Conservation (phyloP, 139 green algal species). For the Asterochloris sp. region DNA sequence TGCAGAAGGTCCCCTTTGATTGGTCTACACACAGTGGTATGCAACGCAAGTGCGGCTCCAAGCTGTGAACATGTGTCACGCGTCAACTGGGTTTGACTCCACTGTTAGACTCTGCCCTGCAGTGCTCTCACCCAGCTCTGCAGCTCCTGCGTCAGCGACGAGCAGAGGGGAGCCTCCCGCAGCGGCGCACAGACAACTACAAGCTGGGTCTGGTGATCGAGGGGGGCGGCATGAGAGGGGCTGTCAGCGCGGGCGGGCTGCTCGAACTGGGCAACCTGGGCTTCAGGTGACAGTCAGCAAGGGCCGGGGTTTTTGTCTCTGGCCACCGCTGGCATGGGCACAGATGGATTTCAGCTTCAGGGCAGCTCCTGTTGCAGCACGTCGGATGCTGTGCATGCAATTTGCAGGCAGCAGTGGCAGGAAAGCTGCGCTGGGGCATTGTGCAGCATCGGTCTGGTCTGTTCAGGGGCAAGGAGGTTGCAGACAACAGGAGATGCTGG, state of each 20-base stretch:
- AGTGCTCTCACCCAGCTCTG: conserved; percentile 8
- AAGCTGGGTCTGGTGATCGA: conserved; percentile 86
- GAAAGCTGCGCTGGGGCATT: too few relatives aligned
- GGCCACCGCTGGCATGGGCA: background rate
- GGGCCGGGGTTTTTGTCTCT: background rate
- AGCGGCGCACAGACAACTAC: conserved; percentile 45
- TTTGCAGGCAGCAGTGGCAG: background rate
- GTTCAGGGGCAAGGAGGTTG: too few relatives aligned
- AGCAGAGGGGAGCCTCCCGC: conserved; percentile 38
- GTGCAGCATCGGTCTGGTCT: too few relatives aligned
- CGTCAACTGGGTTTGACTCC: too few relatives aligned
- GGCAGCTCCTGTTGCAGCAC: background rate
- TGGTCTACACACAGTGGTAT: too few relatives aligned
- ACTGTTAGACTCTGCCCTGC: background rate
- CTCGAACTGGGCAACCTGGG: conserved; percentile 67
- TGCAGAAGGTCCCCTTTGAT: too few relatives aligned
- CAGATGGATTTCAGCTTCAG: background rate
- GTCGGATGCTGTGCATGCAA: background rate
- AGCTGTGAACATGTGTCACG: too few relatives aligned
- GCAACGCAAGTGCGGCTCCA: too few relatives aligned
- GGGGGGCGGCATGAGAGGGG: conserved; percentile 84
- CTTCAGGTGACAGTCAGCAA: conserved; percentile 15
- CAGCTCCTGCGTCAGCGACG: conserved; percentile 2
- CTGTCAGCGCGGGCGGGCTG: conserved; percentile 61
- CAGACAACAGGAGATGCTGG: too few relatives aligned